Conservation (phyloP, 768 basidiomycete genomes). For the Agrocybe praecox region DNA sequence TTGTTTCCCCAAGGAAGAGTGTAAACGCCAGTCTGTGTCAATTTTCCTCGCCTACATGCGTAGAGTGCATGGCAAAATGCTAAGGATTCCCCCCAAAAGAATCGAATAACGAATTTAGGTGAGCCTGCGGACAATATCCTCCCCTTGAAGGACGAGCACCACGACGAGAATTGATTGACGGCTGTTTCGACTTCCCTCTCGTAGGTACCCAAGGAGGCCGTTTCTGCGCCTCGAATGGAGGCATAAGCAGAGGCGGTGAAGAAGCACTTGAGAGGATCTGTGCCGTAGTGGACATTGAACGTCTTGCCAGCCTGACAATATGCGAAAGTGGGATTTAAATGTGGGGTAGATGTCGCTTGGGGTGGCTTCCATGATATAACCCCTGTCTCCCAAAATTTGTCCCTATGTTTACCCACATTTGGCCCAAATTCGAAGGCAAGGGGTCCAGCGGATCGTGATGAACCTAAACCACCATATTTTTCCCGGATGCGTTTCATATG, state of each 20-base stretch:
- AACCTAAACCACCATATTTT: conserved; percentile 5
- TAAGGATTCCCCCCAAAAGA: conserved; percentile 42
- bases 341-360: conserved; percentile 20
- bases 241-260: conserved; percentile 37
- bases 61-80: conserved; percentile 39
- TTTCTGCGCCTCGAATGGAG: conserved; percentile 14
- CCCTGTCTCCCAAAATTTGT: conserved; percentile 44
- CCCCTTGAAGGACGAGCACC: conserved; percentile 31
- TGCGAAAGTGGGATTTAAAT: conserved; percentile 49
- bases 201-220: not conserved
- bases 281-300: conserved; percentile 46
- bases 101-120: conserved; percentile 31
- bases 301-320: conserved; percentile 39
- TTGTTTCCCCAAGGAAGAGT: conserved; percentile 35
- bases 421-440: conserved; percentile 14
- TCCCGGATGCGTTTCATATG: conserved; percentile 19
- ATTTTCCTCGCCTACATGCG: conserved; percentile 14
- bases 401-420: conserved; percentile 8
- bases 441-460: conserved; percentile 39
- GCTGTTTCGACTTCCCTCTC: conserved; percentile 25
- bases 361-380: conserved; percentile 28
- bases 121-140: conserved; percentile 3
- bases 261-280: conserved; percentile 43
- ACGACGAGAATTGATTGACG: conserved; percentile 37
- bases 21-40: conserved; percentile 29